A percentile compares a stretch with the other conserved stretches of the same genome.
phyloP scores from a whole-genome alignment of 768 basidiomycete species.

The Tricholoma flavovirens region DNA sequence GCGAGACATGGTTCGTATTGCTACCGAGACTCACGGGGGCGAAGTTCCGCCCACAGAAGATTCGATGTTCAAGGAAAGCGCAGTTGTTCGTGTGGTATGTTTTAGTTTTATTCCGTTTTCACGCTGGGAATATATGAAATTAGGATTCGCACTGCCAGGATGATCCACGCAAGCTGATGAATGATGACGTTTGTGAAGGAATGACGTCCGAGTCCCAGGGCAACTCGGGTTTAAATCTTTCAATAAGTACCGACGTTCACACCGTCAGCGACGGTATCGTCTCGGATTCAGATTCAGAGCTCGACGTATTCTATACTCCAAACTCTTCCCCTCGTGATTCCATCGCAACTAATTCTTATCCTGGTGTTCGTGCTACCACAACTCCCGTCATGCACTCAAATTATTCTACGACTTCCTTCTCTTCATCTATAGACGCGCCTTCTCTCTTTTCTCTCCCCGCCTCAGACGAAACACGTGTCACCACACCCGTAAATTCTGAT shows the following conservation, averaged over 20 bases:
- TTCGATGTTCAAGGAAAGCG: neutral
- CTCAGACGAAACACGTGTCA: conserved; percentile 33
- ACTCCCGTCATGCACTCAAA: conserved; percentile 17
- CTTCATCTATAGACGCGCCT: conserved; percentile 36
- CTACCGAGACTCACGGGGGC: conserved; percentile 26
- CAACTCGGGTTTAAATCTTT: no score
- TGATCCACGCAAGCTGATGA: neutral
- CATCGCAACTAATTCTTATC: conserved; percentile 21
- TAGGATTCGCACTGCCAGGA: neutral
- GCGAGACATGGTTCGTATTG: conserved; percentile 45
- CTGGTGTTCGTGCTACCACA: conserved; percentile 20
- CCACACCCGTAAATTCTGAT: conserved; percentile 28
- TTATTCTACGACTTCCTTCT: conserved; percentile 30
- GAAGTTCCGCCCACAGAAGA: conserved; percentile 5
- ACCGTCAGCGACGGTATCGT: conserved; percentile 8
- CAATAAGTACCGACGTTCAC: conserved; percentile 4
- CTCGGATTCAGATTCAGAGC: conserved; percentile 29
- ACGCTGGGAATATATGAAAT: neutral
- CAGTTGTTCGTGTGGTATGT: neutral
- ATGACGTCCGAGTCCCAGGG: neutral
- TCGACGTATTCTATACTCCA: conserved; percentile 61
- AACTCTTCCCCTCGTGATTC: conserved; percentile 48
- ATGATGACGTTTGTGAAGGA: neutral
- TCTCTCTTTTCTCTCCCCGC: conserved; percentile 33
- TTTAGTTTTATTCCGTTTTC: neutral